A percentile compares a stretch with the other conserved stretches of the same genome.
Evolutionary conservation across 2,329 filamentous ascomycete genomes (phyloP).

Genomic region (Trichoderma sp.): DNA sequence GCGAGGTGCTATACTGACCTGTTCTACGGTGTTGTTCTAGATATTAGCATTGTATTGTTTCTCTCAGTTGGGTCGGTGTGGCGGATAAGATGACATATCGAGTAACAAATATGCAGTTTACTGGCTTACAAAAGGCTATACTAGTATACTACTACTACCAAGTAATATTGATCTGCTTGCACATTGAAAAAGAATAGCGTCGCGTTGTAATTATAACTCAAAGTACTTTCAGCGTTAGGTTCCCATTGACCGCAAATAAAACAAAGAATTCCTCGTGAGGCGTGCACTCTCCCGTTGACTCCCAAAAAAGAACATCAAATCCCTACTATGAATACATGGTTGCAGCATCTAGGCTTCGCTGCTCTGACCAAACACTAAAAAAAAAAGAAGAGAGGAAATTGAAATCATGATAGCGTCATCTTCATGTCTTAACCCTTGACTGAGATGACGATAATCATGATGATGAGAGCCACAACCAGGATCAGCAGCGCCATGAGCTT

Average conservation of each 20-base stretch:
- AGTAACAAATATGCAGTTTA: neutral
- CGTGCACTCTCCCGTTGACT: neutral
- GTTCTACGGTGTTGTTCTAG: neutral
- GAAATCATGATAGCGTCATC: neutral
- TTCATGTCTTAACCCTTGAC: slow-evolving; percentile 42
- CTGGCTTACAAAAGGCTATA: neutral
- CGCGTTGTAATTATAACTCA: neutral
- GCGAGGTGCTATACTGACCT: neutral
- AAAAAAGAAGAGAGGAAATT: neutral
- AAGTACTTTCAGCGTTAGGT: slow-evolving; percentile 1
- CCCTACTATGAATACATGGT: slow-evolving; percentile 5
- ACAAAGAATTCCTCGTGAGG: neutral
- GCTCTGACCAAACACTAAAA: neutral
- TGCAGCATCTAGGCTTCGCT: slow-evolving; percentile 12
- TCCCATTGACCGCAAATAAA: neutral
- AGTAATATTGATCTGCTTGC: neutral
- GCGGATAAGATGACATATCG: neutral
- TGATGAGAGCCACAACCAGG: slow-evolving; percentile 63
- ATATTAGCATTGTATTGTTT: neutral
- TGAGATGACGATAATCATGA: slow-evolving; percentile 55
- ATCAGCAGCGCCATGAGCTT: slow-evolving; percentile 82
- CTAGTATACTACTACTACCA: neutral
- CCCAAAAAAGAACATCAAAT: neutral
- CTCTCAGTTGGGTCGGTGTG: neutral
- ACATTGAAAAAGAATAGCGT: neutral